Base-by-base conservation (phyloP, 1,284 basidiomycete species). In the Malassezia sympodialis region DNA sequence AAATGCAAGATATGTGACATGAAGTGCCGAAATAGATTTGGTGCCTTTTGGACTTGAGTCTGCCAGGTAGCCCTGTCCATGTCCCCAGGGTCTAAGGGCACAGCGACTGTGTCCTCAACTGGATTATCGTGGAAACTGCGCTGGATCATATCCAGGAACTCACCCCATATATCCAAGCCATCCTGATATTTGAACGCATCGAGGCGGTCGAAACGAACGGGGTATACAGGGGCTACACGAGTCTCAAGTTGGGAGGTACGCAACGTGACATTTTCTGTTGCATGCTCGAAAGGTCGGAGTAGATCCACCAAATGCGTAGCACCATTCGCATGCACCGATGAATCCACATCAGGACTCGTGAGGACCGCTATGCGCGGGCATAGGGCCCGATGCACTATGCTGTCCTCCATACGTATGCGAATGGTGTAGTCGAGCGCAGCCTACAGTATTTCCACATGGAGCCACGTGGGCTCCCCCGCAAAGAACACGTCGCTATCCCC, bases 211-310 rank as follows among this genome's bases (percentile, higher is more conserved):
- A 73, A 69, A 19, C 67, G 63, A 12, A 73, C 60, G 2, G 65
- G 63, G 40, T 72, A 73, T 15, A 53, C 53, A 27, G 65, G 49
- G 49, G 60, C 65, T 8, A 55, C 40, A 23, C 65, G 58, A 8
- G 54, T 61, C 48, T 66, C 69, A 4, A 73, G 63, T 56, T 71
- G 67, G 8, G 68, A 66, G 3, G 71, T 73, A 34, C 67, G 63
- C 3, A 72, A 64, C 8, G 63, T 59, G 24, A 73, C 27, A 19
- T 53, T 31, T n/a, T 41, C 8, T 14, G 34, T 56, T 3, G 57
- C 58, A 11, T 40, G 55, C 37, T 73, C 66, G 48, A 70, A 72
- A 1, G 71, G 68, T 8, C 66, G 58, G n/a, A 73, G 45, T 12
- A 72, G 56, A 1, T 62, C 60, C 1, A 68, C 43, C 12, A 72